These are phyloP conservation scores for Grammothele lineata DNA, from an alignment of 768 basidiomycete genomes.

Conservation along the genomic window DNA sequence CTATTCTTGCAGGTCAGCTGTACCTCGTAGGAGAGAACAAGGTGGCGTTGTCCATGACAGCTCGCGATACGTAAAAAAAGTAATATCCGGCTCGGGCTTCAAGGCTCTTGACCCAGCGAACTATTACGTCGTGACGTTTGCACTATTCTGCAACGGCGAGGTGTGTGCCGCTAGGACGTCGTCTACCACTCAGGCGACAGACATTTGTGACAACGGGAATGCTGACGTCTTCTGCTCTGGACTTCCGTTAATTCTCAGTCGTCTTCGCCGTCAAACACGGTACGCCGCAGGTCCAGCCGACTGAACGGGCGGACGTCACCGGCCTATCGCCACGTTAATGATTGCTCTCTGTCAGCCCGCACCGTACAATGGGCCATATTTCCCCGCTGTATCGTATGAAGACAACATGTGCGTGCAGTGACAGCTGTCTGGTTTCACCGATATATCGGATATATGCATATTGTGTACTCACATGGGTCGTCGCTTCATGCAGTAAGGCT, in stretches of 20 bases:
- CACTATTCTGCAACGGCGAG: slow-evolving; percentile 28
- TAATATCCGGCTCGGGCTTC: not conserved
- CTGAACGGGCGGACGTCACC: not conserved
- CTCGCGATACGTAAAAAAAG: not conserved
- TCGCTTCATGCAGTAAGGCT: slow-evolving; percentile 13
- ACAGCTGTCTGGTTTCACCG: not conserved
- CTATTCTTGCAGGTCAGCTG: slow-evolving; percentile 17
- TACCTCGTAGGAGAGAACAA: slow-evolving; percentile 22
- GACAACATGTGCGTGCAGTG: slow-evolving; percentile 23
- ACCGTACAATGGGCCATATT: slow-evolving; percentile 30
- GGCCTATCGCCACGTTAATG: not conserved
- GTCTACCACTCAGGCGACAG: too few species aligned
- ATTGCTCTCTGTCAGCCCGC: slow-evolving; percentile 17
- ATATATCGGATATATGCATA: too few species aligned
- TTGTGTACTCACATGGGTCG: too few species aligned
- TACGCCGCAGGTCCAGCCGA: slow-evolving; percentile 3
- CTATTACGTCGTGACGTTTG: slow-evolving; percentile 27
- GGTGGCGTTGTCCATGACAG: not conserved
- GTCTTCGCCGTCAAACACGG: slow-evolving; percentile 28
- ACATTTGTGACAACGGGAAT: too few species aligned
- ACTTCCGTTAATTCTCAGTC: slow-evolving; percentile 13
- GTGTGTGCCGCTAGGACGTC: slow-evolving; percentile 14
- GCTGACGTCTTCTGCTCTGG: not conserved
- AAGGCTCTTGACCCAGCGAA: slow-evolving; percentile 23
- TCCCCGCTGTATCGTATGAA: slow-evolving; percentile 27